Evolutionary conservation across 306 rosid species (phyloP).

Genomic region (Glycine tomentella): DNA sequence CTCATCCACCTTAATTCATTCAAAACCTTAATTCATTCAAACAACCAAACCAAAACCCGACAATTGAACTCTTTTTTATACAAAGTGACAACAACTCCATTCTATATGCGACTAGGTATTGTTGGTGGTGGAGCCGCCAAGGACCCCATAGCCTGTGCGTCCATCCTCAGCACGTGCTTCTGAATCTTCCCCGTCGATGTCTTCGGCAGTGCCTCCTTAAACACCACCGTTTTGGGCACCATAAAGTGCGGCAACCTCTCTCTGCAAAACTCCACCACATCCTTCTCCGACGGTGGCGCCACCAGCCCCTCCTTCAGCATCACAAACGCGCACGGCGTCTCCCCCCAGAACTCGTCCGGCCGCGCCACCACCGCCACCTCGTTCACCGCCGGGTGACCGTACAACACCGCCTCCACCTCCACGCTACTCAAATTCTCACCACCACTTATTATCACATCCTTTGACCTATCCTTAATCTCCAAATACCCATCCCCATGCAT

Average conservation of each 20-base stretch:
- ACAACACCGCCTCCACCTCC: slow-evolving; percentile 76
- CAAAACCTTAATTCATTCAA: not conserved
- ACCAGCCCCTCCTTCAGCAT: slow-evolving; percentile 47
- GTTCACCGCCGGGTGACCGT: slow-evolving; percentile 50
- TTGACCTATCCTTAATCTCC: slow-evolving; percentile 69
- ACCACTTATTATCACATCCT: slow-evolving; percentile 73
- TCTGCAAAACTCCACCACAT: slow-evolving; percentile 62
- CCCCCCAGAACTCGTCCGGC: slow-evolving; percentile 72
- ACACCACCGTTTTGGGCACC: slow-evolving; percentile 83
- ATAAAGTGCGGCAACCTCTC: slow-evolving; percentile 63
- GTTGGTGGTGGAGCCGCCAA: not conserved
- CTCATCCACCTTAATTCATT: not conserved
- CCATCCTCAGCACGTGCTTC: slow-evolving; percentile 59
- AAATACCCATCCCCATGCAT: slow-evolving; percentile 67
- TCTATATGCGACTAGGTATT: slow-evolving; percentile 31
- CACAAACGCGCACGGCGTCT: slow-evolving; percentile 77
- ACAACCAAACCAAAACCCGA: not conserved
- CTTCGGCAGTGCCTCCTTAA: slow-evolving; percentile 69
- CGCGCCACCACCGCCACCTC: slow-evolving; percentile 80
- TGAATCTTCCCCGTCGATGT: slow-evolving; percentile 73
- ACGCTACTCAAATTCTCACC: slow-evolving; percentile 78
- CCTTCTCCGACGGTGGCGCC: slow-evolving; percentile 56
- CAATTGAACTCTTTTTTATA: not conserved
- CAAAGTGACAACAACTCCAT: not conserved
- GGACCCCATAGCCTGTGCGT: slow-evolving; percentile 54